These are phyloP conservation scores for Agaricus blazei DNA, from an alignment of 768 basidiomycete species.

Conservation along the genomic window DNA sequence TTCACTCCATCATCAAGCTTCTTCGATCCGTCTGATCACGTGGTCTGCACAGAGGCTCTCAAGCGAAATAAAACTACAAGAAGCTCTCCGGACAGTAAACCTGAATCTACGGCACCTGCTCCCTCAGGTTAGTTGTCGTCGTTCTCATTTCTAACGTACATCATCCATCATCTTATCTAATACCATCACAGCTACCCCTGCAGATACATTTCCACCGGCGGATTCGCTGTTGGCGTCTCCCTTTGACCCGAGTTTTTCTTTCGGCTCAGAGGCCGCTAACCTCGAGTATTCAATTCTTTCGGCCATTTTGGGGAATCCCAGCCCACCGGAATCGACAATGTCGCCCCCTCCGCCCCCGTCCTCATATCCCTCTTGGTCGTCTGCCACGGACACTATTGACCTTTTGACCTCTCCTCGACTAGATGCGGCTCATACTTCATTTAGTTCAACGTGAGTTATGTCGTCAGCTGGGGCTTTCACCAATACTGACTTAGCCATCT, in stretches of 20 bases:
- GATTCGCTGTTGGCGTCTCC: slow-evolving; percentile 59
- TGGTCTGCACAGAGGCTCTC: slow-evolving; percentile 38
- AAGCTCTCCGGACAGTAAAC: slow-evolving; percentile 25
- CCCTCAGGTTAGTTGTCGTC: slow-evolving; percentile 18
- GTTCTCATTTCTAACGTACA: slow-evolving; percentile 11
- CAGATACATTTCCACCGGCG: slow-evolving; percentile 46
- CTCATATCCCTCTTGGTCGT: slow-evolving; percentile 38
- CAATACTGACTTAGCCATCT: slow-evolving; percentile 28
- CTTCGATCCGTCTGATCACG: slow-evolving; percentile 27
- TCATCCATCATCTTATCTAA: slow-evolving; percentile 14
- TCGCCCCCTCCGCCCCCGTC: slow-evolving; percentile 32
- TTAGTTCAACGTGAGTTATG: slow-evolving; percentile 29
- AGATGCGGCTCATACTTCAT: slow-evolving; percentile 18
- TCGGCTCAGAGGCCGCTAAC: slow-evolving; percentile 89
- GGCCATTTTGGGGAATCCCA: slow-evolving; percentile 80
- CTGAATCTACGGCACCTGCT: slow-evolving; percentile 13
- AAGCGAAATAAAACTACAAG: slow-evolving; percentile 37
- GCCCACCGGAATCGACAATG: slow-evolving; percentile 44
- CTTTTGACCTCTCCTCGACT: slow-evolving; percentile 31
- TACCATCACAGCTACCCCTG: slow-evolving; percentile 21
- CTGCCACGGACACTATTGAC: slow-evolving; percentile 32
- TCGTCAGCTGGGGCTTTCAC: slow-evolving; percentile 30
- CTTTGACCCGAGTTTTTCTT: slow-evolving; percentile 60
- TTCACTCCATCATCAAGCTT: slow-evolving; percentile 10
- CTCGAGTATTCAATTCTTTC: slow-evolving; percentile 94